A percentile compares a stretch with the other conserved stretches of the same genome.
phyloP scores from a whole-genome alignment of 176 grass and related monocot species.

The Musa acuminata region DNA sequence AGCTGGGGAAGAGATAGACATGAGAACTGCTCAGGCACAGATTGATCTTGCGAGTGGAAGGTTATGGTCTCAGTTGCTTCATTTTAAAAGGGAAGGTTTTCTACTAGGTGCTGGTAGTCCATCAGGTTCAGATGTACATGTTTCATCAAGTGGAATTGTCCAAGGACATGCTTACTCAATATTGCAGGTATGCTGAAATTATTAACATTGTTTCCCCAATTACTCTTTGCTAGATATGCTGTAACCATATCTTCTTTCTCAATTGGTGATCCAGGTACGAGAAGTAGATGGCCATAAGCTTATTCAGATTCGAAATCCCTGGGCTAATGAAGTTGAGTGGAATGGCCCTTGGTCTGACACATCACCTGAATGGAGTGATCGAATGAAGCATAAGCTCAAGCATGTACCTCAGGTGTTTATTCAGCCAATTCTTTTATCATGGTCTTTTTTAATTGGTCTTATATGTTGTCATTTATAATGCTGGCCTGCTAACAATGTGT shows the following conservation, averaged over 20 bases:
- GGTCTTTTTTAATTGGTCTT: background rate
- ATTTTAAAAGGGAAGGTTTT: conserved; percentile 98
- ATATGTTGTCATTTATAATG: conserved; percentile 6
- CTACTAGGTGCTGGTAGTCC: conserved; percentile 98
- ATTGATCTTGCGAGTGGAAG: conserved; percentile 95
- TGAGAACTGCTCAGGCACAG: conserved; percentile 82
- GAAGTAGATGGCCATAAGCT: conserved; percentile 99
- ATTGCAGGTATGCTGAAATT: conserved; percentile 54
- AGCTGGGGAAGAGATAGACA: conserved; percentile 99
- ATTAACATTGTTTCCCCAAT: background rate
- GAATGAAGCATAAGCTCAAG: conserved; percentile 98
- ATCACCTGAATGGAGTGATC: conserved; percentile 88
- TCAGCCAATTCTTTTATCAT: conserved; percentile 15
- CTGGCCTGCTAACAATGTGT: background rate
- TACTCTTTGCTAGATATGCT: background rate
- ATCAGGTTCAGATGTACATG: conserved; percentile 84
- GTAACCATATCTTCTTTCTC: background rate
- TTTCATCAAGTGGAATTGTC: conserved; percentile 98
- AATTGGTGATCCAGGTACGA: conserved; percentile 59
- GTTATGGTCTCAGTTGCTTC: conserved; percentile 90
- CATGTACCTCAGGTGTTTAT: conserved; percentile 77
- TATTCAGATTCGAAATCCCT: conserved; percentile 96
- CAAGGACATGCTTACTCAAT: conserved; percentile 99
- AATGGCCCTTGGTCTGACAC: conserved; percentile 96
- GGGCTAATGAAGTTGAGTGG: conserved; percentile 99